Evolutionary conservation across 2,329 filamentous ascomycete species (phyloP).

Genomic region (Fusarium cyanostomum): DNA sequence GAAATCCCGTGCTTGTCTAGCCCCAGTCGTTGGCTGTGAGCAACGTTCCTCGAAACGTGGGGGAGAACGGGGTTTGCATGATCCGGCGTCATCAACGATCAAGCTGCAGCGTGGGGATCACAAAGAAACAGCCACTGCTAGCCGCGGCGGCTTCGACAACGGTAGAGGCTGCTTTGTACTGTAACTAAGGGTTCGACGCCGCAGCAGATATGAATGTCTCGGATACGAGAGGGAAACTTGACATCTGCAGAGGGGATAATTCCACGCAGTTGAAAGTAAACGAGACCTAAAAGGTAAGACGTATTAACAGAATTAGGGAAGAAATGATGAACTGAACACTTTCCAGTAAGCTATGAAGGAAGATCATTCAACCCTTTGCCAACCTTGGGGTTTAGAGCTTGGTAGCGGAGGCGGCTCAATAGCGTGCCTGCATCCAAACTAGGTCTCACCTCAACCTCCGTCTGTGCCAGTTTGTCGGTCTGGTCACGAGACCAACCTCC

Average conservation of each 20-base stretch:
- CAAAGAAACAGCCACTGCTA: neutral
- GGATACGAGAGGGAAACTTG: neutral
- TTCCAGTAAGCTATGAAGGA: too few relatives aligned
- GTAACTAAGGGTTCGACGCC: neutral
- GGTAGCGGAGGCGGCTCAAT: neutral
- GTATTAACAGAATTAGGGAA: too few relatives aligned
- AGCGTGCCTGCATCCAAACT: neutral
- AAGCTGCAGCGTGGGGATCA: neutral
- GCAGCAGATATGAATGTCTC: neutral
- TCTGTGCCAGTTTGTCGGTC: neutral
- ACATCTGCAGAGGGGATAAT: too few relatives aligned
- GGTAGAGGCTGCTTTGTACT: neutral
- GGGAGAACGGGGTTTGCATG: neutral
- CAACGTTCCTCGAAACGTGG: neutral
- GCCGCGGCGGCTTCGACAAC: conserved; percentile 1
- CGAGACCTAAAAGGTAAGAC: too few relatives aligned
- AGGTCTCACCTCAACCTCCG: neutral
- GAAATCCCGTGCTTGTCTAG: conserved; percentile 14
- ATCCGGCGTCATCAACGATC: neutral
- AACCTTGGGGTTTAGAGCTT: too few relatives aligned
- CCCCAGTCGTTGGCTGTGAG: neutral
- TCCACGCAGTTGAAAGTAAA: too few relatives aligned
- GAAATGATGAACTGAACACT: too few relatives aligned
- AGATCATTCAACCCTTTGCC: too few relatives aligned
- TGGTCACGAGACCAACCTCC: conserved; percentile 17